Evolutionary conservation across 805 yeast species (phyloP).

Genomic region (Saccharomycopsis babjevae): DNA sequence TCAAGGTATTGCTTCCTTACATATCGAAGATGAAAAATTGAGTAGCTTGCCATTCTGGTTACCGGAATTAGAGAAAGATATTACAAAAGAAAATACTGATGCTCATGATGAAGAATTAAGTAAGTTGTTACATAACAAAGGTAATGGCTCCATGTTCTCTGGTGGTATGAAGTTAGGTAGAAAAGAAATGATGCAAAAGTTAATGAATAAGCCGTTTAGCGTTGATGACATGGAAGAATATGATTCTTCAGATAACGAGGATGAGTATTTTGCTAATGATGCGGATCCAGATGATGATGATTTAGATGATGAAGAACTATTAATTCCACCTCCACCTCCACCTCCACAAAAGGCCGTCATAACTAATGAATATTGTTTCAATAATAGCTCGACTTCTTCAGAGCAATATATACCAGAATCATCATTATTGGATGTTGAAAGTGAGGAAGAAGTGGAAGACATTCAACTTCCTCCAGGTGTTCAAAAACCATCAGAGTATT

Average conservation of each 20-base stretch:
- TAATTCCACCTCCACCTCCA: neutral
- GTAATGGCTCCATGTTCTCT: neutral
- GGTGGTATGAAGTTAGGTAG: neutral
- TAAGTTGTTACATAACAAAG: slow-evolving; percentile 38
- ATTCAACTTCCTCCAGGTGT: slow-evolving; percentile 85
- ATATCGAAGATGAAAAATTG: slow-evolving; percentile 80
- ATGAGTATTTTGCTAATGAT: slow-evolving; percentile 30
- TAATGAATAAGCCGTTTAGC: slow-evolving; percentile 17
- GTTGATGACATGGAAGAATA: slow-evolving; percentile 46
- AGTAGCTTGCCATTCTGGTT: slow-evolving; percentile 93
- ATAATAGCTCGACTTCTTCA: neutral
- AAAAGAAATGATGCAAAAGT: neutral
- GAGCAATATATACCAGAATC: slow-evolving; percentile 6
- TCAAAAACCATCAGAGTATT: slow-evolving; percentile 61
- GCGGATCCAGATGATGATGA: slow-evolving; percentile 23
- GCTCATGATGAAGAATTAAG: slow-evolving; percentile 59
- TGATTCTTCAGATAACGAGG: slow-evolving; percentile 40
- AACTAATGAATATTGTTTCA: neutral
- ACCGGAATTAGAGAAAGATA: slow-evolving; percentile 76
- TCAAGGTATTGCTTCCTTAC: slow-evolving; percentile 85
- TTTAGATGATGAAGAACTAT: slow-evolving; percentile 1
- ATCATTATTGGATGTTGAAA: slow-evolving; percentile 47
- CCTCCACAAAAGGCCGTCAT: slow-evolving; percentile 1
- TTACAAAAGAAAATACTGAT: slow-evolving; percentile 67
- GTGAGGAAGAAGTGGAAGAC: slow-evolving; percentile 89